These are phyloP conservation scores for Filosporella fistucella DNA, from an alignment of 495 filamentous ascomycete genomes.

Conservation along the genomic window DNA sequence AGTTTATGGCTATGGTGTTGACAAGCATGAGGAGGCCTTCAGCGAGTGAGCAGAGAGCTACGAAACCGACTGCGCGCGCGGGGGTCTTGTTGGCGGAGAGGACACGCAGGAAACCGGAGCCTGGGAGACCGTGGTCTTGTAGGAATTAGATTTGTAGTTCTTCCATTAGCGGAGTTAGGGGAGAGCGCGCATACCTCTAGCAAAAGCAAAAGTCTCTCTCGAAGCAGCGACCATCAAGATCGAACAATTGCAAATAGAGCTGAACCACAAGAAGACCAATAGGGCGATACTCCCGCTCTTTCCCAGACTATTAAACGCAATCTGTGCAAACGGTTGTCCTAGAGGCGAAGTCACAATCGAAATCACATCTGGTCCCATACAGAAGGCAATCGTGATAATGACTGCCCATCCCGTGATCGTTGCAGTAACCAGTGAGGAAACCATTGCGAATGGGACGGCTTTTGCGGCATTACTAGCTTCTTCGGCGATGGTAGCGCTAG, in stretches of 20 bases:
- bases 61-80: constrained; percentile 18
- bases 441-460: constrained; percentile 20
- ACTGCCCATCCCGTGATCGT: constrained; percentile 17
- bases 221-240: constrained; percentile 21
- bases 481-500: constrained; percentile 17
- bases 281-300: constrained; percentile 16
- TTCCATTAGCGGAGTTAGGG: no score
- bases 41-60: constrained; percentile 11
- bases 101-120: constrained; percentile 16
- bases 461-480: constrained; percentile 16
- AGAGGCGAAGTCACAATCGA: constrained; percentile 7
- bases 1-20: constrained; percentile 22
- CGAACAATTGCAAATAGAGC: constrained; percentile 19
- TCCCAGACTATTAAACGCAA: constrained; percentile 18
- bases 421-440: constrained; percentile 11
- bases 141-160: neutral
- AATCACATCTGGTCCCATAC: constrained; percentile 18
- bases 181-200: constrained; percentile 12
- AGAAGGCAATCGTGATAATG: constrained; percentile 22
- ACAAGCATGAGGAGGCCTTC: constrained; percentile 22
- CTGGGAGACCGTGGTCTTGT: constrained; percentile 22
- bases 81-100: constrained; percentile 18
- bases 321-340: constrained; percentile 16
- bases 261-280: constrained; percentile 18
- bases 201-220: constrained; percentile 21